phyloP scores from a whole-genome alignment of 495 filamentous ascomycete genomes.

The Penicillium coprophilum region DNA sequence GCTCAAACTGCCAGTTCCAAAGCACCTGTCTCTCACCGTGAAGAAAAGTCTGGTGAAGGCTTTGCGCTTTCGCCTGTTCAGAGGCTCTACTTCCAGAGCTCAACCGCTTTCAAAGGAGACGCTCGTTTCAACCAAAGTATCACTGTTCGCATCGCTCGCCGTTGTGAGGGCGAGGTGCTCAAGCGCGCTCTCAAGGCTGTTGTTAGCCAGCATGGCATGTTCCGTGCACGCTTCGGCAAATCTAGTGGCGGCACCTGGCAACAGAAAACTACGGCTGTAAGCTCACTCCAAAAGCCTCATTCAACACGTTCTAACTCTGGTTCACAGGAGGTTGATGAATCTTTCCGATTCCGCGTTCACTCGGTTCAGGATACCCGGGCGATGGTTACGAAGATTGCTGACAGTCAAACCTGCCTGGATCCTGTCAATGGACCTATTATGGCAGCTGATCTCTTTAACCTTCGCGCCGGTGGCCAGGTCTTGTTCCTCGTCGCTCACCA shows the following conservation, averaged over 20 bases:
- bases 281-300: not conserved
- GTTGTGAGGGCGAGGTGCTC: conserved; percentile 50
- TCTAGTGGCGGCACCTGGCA: conserved; percentile 38
- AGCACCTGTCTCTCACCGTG: conserved; percentile 17
- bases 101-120: conserved; percentile 44
- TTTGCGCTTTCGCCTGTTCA: conserved; percentile 56
- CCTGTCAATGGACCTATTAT: conserved; percentile 45
- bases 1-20: conserved; percentile 31
- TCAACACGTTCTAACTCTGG: not conserved
- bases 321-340: conserved; percentile 40
- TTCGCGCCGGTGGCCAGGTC: conserved; percentile 51
- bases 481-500: conserved; percentile 68
- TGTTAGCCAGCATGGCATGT: conserved; percentile 65
- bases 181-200: conserved; percentile 55
- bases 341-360: conserved; percentile 42
- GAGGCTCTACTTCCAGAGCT: conserved; percentile 46
- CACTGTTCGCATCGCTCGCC: conserved; percentile 55
- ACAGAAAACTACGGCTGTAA: conserved; percentile 40
- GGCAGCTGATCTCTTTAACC: conserved; percentile 52
- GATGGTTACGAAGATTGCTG: conserved; percentile 33
- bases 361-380: conserved; percentile 30
- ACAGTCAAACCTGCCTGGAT: conserved; percentile 44
- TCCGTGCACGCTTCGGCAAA: conserved; percentile 60
- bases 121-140: conserved; percentile 71
- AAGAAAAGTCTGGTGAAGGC: conserved; percentile 40